These are phyloP conservation scores for Castanea sativa DNA, from an alignment of 306 rosid genomes.

Conservation along the genomic window DNA sequence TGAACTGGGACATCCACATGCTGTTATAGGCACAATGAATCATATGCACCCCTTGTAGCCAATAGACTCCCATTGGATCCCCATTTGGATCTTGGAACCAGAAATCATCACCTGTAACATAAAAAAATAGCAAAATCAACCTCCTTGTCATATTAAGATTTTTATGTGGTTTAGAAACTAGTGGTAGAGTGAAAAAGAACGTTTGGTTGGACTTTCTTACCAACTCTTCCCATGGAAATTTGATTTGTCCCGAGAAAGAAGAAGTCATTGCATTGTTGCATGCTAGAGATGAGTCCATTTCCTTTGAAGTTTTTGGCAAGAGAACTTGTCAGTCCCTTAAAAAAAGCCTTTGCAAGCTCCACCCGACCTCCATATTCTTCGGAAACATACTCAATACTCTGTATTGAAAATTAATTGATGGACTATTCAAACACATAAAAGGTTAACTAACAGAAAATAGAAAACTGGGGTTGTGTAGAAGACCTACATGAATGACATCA, in stretches of 20 bases:
- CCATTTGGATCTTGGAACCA: conserved; percentile 93
- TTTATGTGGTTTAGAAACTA: not conserved
- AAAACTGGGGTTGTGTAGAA: not conserved
- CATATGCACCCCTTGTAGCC: conserved; percentile 94
- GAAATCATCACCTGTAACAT: conserved; percentile 74
- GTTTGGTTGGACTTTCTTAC: conserved; percentile 33
- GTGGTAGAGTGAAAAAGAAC: not conserved
- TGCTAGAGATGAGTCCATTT: conserved; percentile 75
- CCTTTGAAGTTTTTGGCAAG: conserved; percentile 74
- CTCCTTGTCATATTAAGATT: no score
- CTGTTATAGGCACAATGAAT: conserved; percentile 87
- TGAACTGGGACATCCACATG: conserved; percentile 93
- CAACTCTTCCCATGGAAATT: conserved; percentile 70
- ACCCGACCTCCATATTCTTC: conserved; percentile 86
- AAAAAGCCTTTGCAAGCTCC: conserved; percentile 74
- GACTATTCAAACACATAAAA: not conserved
- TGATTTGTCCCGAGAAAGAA: conserved; percentile 82
- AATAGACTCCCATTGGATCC: conserved; percentile 81
- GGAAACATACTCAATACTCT: conserved; percentile 66
- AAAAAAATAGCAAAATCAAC: not conserved
- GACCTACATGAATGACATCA: conserved; percentile 77
- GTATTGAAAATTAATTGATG: not conserved
- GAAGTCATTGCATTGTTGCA: conserved; percentile 96
- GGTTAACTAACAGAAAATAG: not conserved
- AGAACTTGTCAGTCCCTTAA: conserved; percentile 59